Evolutionary conservation across 176 grass and related monocot genomes (phyloP), one percentile per base, ranked within the genome.

Genomic region (Zoysia japonica): DNA sequence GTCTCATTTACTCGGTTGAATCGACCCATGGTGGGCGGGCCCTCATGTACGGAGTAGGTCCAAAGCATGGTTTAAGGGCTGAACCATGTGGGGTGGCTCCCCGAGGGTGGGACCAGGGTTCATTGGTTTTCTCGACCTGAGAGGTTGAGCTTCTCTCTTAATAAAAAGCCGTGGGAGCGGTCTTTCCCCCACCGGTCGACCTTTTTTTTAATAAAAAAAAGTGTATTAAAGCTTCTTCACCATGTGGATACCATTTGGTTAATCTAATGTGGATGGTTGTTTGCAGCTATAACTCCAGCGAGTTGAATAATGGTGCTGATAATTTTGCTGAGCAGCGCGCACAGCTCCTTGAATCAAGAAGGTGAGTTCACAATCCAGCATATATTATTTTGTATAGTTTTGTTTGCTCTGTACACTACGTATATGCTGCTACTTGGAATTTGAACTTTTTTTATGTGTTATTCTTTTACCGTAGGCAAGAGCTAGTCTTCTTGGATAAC

Each of bases 401-500:
- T 59, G 3, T 70, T 54, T 19, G 62, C 17, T 81, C 16, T 12
- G 5, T 70, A 61, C 11, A 39, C 15, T 28, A 28, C 0, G 28
- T 28, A 28, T 28, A 28, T 28, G 28, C 28, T 28, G 28, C 28
- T 28, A 28, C 28, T 28, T 28, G 28, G 28, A 60, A 44, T 44
- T 36, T 52, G 17, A 59, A 11, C 6, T 9, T 11, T 57, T 46
- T 55, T 6, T 61, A 61, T 11, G 9, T 4, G 3, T 20, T 20
- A 60, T 3, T 28, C 28, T 28, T 28, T 40, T 61, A 76, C 77
- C 54, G 67, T 74, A 96, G 93, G 46, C 93, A 96, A 85, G 93
- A 96, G 56, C 57, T 96, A 37, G 76, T 88, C 40, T 86, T 90
- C 74, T 89, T 97, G 86, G 93, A 97, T 87, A 97, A 93, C 78